Evolutionary conservation across 2,329 filamentous ascomycete species (phyloP).

Genomic region (Aspergillus carbonarius): DNA sequence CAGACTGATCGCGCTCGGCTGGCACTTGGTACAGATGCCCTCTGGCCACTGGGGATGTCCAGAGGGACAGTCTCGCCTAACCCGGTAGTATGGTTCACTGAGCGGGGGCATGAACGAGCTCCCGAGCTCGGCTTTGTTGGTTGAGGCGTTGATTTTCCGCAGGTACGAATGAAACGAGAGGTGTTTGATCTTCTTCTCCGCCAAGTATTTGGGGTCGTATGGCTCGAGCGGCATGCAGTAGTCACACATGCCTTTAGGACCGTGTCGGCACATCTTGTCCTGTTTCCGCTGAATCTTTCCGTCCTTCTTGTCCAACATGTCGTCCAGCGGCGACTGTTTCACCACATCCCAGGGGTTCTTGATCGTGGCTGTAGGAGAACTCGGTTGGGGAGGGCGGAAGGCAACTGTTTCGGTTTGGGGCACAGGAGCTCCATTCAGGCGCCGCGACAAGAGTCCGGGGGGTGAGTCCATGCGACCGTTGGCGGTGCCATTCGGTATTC

Average conservation of each 20-base stretch:
- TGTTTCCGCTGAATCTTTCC: slow-evolving; percentile 79
- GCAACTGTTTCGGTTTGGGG: slow-evolving; percentile 58
- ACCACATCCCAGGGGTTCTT: slow-evolving; percentile 94
- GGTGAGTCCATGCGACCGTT: slow-evolving; percentile 27
- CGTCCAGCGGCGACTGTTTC: slow-evolving; percentile 81
- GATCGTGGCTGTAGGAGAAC: slow-evolving; percentile 60
- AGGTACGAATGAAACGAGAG: slow-evolving; percentile 93
- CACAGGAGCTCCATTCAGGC: slow-evolving; percentile 39
- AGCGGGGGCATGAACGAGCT: slow-evolving; percentile 95
- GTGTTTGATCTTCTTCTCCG: slow-evolving; percentile 98
- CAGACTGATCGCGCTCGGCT: slow-evolving; percentile 92
- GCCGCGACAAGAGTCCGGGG: slow-evolving; percentile 26
- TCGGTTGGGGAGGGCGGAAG: slow-evolving; percentile 59
- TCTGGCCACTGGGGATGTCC: slow-evolving; percentile 93
- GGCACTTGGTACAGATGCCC: slow-evolving; percentile 97
- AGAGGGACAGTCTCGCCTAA: slow-evolving; percentile 83
- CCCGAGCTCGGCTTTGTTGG: slow-evolving; percentile 91
- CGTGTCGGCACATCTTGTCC: slow-evolving; percentile 88
- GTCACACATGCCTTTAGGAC: slow-evolving; percentile 97
- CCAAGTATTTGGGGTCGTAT: slow-evolving; percentile 82
- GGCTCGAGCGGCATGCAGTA: slow-evolving; percentile 97
- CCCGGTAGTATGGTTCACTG: slow-evolving; percentile 87
- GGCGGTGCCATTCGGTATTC: slow-evolving; percentile 49
- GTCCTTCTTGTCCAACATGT: slow-evolving; percentile 79
- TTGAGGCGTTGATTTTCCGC: slow-evolving; percentile 90